Base-by-base conservation (phyloP, 352 stramenopile species). In the Phytopythium montanum region DNA sequence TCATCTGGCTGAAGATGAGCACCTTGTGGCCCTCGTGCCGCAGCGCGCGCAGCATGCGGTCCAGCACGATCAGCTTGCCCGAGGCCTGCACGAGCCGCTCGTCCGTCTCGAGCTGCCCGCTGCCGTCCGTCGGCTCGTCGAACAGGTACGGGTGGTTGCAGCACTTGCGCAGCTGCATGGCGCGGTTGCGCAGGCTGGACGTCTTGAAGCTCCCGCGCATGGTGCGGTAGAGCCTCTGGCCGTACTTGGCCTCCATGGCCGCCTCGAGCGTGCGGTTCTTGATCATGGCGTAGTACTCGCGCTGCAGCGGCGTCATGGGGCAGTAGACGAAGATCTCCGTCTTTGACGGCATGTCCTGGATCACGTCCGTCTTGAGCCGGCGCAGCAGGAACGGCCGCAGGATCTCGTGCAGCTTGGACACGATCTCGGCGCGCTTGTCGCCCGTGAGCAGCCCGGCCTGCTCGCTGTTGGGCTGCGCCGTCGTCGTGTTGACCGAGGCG, bases 1-100 rank as follows among this genome's bases (percentile, higher is more conserved):
- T 98, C 85, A 97, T 96, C 72, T 99, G 98, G 26, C 87, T 98
- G 73, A 99, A 99, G 49, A 99, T 93, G 5, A 99, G 80, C 45
- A 99, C 94, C 46, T 98, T 94, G 70, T 99, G 97, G 16, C 96
- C 96, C 54, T 98, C 90, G 46, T 81, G 79, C 67, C 98, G 96
- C 25, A 99, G 83, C 42, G 91, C 76, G 5, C 82, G 80, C 5
- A 99, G 87, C 64, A 99, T 94, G 61, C 98, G 98, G 69, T 99
- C 98, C 28, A 99, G 73, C 14, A 99, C 76, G n/a, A 98, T 77
- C 48, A 99, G 82, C 75, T 99, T 99, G 26, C 97, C 98, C 16
- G 94, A 98, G 23, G 85, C 75, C 55, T 94, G 75, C 6, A 99
- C 87, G 6, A 99, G 72, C 12, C 79, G 75, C 44, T 98, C 89